These are phyloP conservation scores for Pugionium dolabratum DNA, from an alignment of 345 rosid species.

Conservation along the genomic window DNA sequence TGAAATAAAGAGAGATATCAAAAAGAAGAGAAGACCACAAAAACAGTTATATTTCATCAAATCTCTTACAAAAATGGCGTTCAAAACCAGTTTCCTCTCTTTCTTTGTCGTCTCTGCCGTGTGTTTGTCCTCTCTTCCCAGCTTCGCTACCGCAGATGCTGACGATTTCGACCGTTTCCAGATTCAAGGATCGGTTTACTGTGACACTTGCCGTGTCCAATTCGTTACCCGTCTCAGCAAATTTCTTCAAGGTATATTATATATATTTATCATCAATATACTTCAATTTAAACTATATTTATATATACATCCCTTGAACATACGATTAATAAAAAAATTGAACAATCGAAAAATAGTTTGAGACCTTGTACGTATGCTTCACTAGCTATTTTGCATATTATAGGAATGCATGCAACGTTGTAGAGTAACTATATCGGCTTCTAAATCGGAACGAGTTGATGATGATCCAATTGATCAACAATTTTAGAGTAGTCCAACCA, in stretches of 20 bases:
- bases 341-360: neutral
- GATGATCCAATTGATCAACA: conserved; percentile 4
- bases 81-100: conserved; percentile 33
- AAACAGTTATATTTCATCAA: no score
- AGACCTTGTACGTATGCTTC: neutral
- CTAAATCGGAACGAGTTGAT: neutral
- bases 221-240: no score
- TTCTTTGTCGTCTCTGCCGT: conserved; percentile 36
- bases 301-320: no score
- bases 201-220: no score
- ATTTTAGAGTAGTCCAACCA: neutral
- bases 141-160: conserved; percentile 39
- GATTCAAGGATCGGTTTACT: no score
- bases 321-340: neutral
- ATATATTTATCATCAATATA: no score
- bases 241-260: no score
- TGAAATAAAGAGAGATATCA: conserved; percentile 29
- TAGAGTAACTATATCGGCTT: conserved; percentile 1
- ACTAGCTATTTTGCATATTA: conserved; percentile 7
- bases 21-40: conserved; percentile 42
- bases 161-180: conserved; percentile 22
- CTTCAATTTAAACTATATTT: no score
- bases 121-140: conserved; percentile 46
- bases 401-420: conserved; percentile 11
- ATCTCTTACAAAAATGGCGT: conserved; percentile 41